These are phyloP conservation scores for Cephalotrichum gorgonifer DNA, from an alignment of 2,329 filamentous ascomycete genomes.

Conservation along the genomic window DNA sequence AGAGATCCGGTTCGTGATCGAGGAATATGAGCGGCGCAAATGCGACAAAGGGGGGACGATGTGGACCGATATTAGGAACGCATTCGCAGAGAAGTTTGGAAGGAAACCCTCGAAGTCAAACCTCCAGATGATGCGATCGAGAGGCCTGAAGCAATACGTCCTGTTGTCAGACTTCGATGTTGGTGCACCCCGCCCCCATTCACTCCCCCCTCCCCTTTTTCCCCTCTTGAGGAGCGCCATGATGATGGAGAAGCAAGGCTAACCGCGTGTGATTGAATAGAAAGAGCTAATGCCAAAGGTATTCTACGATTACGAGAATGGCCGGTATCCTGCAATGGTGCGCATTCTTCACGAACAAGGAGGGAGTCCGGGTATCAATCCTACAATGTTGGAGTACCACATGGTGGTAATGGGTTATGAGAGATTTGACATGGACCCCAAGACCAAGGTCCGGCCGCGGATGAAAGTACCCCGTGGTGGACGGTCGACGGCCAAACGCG, in stretches of 20 bases:
- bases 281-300: constrained; percentile 28
- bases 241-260: neutral
- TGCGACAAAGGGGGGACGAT: constrained; percentile 44
- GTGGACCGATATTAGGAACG: constrained; percentile 42
- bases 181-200: constrained; percentile 14
- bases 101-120: constrained; percentile 33
- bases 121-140: constrained; percentile 46
- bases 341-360: constrained; percentile 36
- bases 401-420: constrained; percentile 36
- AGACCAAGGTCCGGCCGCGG: constrained; percentile 26
- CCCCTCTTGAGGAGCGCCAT: too few species aligned
- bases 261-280: constrained; percentile 15
- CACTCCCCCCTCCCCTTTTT: too few species aligned
- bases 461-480: constrained; percentile 24
- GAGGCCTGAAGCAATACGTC: constrained; percentile 36
- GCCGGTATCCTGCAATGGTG: constrained; percentile 30
- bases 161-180: constrained; percentile 41
- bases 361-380: constrained; percentile 36
- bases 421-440: constrained; percentile 26
- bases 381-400: constrained; percentile 40
- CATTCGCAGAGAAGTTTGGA: constrained; percentile 24
- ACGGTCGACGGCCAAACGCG: constrained; percentile 2
- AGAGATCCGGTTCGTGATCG: constrained; percentile 37
- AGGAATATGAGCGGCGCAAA: constrained; percentile 33
- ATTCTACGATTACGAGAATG: constrained; percentile 27